Conservation (phyloP, 805 yeast genomes). For the Kodamaea neixiangensis region DNA sequence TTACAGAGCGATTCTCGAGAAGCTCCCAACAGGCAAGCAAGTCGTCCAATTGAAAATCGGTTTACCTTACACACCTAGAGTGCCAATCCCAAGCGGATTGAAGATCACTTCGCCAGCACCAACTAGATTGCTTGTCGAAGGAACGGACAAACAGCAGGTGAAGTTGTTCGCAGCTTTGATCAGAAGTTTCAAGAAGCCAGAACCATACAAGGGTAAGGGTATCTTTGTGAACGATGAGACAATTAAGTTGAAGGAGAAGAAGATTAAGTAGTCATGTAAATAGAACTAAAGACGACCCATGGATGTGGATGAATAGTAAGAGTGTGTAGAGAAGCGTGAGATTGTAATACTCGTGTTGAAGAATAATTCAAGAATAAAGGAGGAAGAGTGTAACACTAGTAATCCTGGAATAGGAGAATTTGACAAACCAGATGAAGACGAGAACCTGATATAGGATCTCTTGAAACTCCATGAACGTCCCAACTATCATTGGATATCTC, state of each 20-base stretch:
- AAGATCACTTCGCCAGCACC: conserved; percentile 80
- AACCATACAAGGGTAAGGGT: conserved; percentile 98
- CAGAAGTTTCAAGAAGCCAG: conserved; percentile 90
- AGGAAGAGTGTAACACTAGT: too few relatives aligned
- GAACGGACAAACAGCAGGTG: conserved; percentile 84
- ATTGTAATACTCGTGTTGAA: too few relatives aligned
- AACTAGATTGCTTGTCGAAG: conserved; percentile 82
- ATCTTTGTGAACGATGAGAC: conserved; percentile 90
- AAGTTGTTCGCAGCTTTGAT: conserved; percentile 85
- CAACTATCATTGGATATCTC: background rate
- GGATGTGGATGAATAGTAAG: background rate
- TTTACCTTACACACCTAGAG: conserved; percentile 75
- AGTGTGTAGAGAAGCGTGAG: background rate
- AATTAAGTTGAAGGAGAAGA: conserved; percentile 85
- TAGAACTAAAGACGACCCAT: background rate
- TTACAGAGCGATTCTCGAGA: conserved; percentile 82
- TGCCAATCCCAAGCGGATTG: conserved; percentile 75
- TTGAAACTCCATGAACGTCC: too few relatives aligned
- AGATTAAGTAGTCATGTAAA: conserved; percentile 65
- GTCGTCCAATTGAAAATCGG: conserved; percentile 83
- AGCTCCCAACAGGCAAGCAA: conserved; percentile 46
- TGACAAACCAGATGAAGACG: too few relatives aligned
- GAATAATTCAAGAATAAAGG: too few relatives aligned
- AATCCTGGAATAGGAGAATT: too few relatives aligned
- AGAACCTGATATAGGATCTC: too few relatives aligned